Percentiles rank a stretch among this genome's conserved stretches.
Evolutionary conservation across 208 protist genomes (phyloP).

Genomic region (Acanthamoeba sp.): DNA sequence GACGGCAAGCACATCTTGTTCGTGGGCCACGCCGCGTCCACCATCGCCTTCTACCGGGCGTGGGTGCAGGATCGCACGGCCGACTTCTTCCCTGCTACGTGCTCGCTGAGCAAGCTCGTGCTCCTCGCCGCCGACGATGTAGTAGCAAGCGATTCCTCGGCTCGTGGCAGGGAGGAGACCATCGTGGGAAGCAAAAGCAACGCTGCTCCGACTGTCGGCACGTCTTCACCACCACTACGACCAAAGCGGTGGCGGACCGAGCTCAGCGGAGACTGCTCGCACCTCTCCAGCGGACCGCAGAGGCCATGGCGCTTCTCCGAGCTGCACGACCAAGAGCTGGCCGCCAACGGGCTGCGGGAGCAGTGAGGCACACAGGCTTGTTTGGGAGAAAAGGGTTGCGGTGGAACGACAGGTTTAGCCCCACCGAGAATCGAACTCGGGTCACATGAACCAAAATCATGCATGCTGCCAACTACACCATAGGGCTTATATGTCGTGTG

Average conservation of each 20-base stretch:
- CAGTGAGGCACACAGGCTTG: background rate
- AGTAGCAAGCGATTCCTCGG: too few species aligned
- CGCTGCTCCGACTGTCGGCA: background rate
- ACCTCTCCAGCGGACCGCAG: constrained; percentile 47
- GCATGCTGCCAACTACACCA: constrained; percentile 62
- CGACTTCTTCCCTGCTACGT: constrained; percentile 54
- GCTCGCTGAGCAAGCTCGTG: constrained; percentile 60
- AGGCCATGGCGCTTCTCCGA: constrained; percentile 22
- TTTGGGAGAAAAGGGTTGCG: background rate
- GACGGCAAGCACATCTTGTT: constrained; percentile 44
- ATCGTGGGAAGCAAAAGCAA: background rate
- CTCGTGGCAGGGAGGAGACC: background rate
- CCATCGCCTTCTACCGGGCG: constrained; percentile 39
- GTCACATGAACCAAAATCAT: constrained; percentile 20
- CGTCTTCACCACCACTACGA: background rate
- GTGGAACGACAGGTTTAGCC: background rate
- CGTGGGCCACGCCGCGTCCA: constrained; percentile 34
- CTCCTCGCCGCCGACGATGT: background rate
- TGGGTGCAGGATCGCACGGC: constrained; percentile 13
- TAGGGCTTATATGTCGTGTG: background rate
- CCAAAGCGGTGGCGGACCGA: background rate
- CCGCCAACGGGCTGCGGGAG: background rate
- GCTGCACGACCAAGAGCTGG: background rate
- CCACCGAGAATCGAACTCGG: constrained; percentile 56
- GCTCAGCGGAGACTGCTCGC: constrained; percentile 16